Evolutionary conservation across 1,139 yeast genomes (phyloP), one percentile per base, ranked within the genome.

Genomic region (Candida tropicalis): DNA sequence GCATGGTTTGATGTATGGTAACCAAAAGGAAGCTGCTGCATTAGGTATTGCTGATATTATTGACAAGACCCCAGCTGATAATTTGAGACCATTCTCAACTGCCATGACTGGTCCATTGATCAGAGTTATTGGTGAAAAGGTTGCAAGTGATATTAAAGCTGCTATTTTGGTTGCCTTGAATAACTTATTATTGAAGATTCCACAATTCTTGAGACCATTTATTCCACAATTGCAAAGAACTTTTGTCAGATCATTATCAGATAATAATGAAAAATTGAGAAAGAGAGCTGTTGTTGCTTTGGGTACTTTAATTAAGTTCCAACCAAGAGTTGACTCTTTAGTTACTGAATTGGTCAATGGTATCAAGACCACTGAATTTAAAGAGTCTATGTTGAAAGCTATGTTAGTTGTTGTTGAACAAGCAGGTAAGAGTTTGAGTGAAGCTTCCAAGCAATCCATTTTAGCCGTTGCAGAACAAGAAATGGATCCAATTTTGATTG

Each of bases 191-290:
- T 67, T 70, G 31, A 88, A 89, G 72, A 87, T 93, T 55, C 97
- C 99, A 4, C 89, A 86, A 59, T 88, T 89, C 62, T 76, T 95
- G 65, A 81, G 95, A 60, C 99, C 99, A 10, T 95, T 95, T 63
- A 82, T 93, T 65, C 99, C 99, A 8, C 99, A 95, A 70, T 75
- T 95, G 54, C 99, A 95, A 68, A 81, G 99, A 64, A 95, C 99
- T 1, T 95, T 93, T 70, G 96, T 95, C 38, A 87, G 95, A 62
- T 87, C 96, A 1, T 74, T 95, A 51, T 78, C 89, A 39, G 99
- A 93, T 66, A 59, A 75, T 1, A 87, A 84, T 57, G 95, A 85
- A 46, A 68, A 78, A 6, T 73, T 93, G 57, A 79, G 98, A 56
- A 65, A 82, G 4, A 79, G 96, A 51, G 96, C 98, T n/a, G 97